A percentile compares a stretch with the other conserved stretches of the same genome.
phyloP scores from a whole-genome alignment of 2,329 filamentous ascomycete genomes.

The Huntiella abstrusa region DNA sequence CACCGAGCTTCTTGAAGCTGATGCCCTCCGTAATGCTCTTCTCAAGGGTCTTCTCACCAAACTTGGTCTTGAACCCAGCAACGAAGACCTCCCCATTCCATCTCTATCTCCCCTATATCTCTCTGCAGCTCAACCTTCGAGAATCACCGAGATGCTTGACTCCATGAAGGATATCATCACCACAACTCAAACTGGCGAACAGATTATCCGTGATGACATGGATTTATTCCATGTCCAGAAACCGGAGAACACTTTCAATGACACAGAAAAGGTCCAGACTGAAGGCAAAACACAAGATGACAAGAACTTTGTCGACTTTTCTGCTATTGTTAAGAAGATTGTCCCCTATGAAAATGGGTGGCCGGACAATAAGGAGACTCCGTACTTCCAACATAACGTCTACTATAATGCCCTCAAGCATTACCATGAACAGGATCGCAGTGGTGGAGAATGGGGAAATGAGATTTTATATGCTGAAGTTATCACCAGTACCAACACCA shows the following conservation, averaged over 20 bases:
- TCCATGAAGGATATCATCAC: constrained; percentile 49
- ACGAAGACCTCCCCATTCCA: constrained; percentile 50
- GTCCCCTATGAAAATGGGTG: constrained; percentile 49
- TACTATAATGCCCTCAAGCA: constrained; percentile 55
- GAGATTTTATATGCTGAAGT: constrained; percentile 76
- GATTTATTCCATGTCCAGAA: constrained; percentile 69
- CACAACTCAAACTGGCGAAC: constrained; percentile 38
- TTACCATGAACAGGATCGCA: constrained; percentile 36
- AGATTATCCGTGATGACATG: constrained; percentile 60
- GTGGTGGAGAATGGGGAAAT: constrained; percentile 53
- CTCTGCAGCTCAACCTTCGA: constrained; percentile 41
- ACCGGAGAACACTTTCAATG: constrained; percentile 27
- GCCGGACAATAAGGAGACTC: constrained; percentile 55
- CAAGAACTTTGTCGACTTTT: constrained; percentile 55
- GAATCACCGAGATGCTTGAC: constrained; percentile 47
- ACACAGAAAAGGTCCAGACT: constrained; percentile 3
- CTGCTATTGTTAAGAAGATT: constrained; percentile 52
- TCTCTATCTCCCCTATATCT: constrained; percentile 70
- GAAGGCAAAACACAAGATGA: constrained; percentile 14
- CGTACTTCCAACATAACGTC: constrained; percentile 66
- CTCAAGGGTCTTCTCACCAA: constrained; percentile 63
- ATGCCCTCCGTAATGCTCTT: constrained; percentile 52
- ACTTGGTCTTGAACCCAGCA: constrained; percentile 60
- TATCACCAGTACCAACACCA: constrained; percentile 80
- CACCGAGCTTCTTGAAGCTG: constrained; percentile 45